Evolutionary conservation across 176 grass and related monocot genomes (phyloP).

Genomic region (Juncus inflexus): DNA sequence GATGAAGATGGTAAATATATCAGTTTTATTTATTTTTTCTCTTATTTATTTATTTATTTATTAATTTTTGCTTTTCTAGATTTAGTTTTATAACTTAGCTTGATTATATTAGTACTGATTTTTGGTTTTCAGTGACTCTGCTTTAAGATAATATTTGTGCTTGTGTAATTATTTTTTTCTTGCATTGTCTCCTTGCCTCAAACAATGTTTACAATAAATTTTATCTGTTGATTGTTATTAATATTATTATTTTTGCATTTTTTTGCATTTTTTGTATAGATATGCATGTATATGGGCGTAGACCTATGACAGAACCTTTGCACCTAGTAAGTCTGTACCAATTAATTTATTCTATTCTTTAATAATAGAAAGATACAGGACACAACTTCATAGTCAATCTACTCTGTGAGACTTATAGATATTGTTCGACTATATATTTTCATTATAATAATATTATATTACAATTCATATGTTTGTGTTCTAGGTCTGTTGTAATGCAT

Average conservation of each 20-base stretch:
- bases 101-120: too few species aligned
- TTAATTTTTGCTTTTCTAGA: neutral
- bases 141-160: too few species aligned
- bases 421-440: slow-evolving; percentile 11
- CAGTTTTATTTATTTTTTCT: slow-evolving; percentile 23
- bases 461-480: slow-evolving; percentile 34
- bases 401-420: slow-evolving; percentile 3
- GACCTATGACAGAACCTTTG: slow-evolving; percentile 85
- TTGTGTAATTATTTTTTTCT: too few species aligned
- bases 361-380: too few species aligned
- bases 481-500: slow-evolving; percentile 80
- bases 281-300: slow-evolving; percentile 98
- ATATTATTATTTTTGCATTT: too few species aligned
- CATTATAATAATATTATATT: neutral
- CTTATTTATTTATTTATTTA: neutral
- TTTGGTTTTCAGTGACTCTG: too few species aligned
- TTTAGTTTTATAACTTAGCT: neutral
- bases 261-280: slow-evolving; percentile 47
- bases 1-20: slow-evolving; percentile 62
- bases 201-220: too few species aligned
- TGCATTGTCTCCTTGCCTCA: too few species aligned
- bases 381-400: too few species aligned
- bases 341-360: neutral
- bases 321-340: slow-evolving; percentile 57
- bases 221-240: too few species aligned